Conservation (phyloP, 2,329 filamentous ascomycete species). For the Aspergillus transmontanensis region DNA sequence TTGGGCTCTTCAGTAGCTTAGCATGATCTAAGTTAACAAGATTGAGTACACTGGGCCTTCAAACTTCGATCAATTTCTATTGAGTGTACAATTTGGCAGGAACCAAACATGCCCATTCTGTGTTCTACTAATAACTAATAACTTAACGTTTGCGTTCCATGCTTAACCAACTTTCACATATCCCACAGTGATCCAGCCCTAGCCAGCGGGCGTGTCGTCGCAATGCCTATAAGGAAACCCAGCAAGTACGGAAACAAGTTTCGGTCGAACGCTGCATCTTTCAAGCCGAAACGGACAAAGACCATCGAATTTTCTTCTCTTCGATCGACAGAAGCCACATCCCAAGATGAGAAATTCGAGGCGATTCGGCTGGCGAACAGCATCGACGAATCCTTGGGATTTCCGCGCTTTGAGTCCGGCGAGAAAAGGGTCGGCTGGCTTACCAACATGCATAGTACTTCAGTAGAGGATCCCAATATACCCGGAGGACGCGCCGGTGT, state of each 20-base stretch:
- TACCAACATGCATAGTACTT: constrained; percentile 90
- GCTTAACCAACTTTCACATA: constrained; percentile 20
- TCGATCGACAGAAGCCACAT: constrained; percentile 79
- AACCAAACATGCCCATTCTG: constrained; percentile 17
- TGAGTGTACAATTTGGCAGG: neutral
- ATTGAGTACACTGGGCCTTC: constrained; percentile 12
- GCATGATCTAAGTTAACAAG: constrained; percentile 10
- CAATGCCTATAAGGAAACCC: constrained; percentile 53
- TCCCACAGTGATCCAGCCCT: constrained; percentile 26
- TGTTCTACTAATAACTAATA: constrained; percentile 8
- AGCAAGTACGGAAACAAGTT: constrained; percentile 68
- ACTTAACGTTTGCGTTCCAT: constrained; percentile 24
- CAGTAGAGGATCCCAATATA: constrained; percentile 79
- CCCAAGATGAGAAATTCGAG: constrained; percentile 90
- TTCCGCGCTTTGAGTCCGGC: constrained; percentile 85
- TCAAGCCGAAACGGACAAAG: constrained; percentile 61
- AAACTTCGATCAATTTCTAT: constrained; percentile 9
- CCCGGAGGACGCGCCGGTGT: constrained; percentile 85
- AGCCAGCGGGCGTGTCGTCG: constrained; percentile 29
- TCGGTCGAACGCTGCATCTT: constrained; percentile 45
- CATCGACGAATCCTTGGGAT: constrained; percentile 96
- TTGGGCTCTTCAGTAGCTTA: constrained; percentile 18
- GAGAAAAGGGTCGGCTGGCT: constrained; percentile 88
- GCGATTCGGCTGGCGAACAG: constrained; percentile 77
- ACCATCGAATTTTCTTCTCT: constrained; percentile 78